Conservation (phyloP, 2,329 filamentous ascomycete genomes). For the Beauveria caledonica region DNA sequence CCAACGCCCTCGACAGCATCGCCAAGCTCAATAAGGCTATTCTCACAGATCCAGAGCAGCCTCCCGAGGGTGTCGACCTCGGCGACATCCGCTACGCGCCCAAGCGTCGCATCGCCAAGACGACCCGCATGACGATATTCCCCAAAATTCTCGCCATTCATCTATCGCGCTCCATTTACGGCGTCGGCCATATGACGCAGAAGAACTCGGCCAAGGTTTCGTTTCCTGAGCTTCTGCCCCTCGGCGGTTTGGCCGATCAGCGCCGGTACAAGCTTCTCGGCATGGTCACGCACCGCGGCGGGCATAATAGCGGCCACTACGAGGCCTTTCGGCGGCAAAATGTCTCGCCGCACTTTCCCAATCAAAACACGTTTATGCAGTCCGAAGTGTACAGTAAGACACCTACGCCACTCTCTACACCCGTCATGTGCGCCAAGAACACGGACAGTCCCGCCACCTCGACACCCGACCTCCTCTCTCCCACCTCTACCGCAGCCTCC, state of each 20-base stretch:
- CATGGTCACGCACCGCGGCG: conserved; percentile 89
- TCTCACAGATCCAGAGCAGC: conserved; percentile 70
- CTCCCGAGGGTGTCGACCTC: conserved; percentile 62
- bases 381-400: conserved; percentile 65
- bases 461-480: conserved; percentile 38
- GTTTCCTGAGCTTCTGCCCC: conserved; percentile 77
- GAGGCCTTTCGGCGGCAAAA: conserved; percentile 90
- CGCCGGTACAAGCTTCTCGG: conserved; percentile 78
- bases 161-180: conserved; percentile 87
- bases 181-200: conserved; percentile 63
- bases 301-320: conserved; percentile 93
- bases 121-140: conserved; percentile 79
- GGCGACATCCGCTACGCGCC: conserved; percentile 69
- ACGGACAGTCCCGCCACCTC: conserved; percentile 36
- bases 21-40: conserved; percentile 60
- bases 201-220: conserved; percentile 94
- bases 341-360: conserved; percentile 70
- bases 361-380: conserved; percentile 67
- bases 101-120: conserved; percentile 74
- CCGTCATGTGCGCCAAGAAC: conserved; percentile 30
- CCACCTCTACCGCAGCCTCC: conserved; percentile 25
- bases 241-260: conserved; percentile 71
- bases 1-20: conserved; percentile 49
- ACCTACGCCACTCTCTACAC: conserved; percentile 44
- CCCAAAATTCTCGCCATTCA: conserved; percentile 89